Evolutionary conservation across 2,329 filamentous ascomycete genomes (phyloP), one percentile per base, ranked within the genome.

Genomic region (Rugonectria rugulosa): DNA sequence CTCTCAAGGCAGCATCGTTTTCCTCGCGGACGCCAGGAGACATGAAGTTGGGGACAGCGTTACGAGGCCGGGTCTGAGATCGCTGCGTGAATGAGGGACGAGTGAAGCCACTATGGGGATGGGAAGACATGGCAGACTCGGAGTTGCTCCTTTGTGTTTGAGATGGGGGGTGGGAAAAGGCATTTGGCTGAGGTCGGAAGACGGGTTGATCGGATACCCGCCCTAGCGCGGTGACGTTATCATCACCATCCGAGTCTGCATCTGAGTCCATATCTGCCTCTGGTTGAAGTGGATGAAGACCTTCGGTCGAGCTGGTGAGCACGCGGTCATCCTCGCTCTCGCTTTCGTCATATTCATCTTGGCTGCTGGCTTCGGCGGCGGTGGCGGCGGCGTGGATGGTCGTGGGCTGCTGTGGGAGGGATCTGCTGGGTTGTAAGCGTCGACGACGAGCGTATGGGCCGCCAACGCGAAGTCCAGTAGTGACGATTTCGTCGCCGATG

Each of bases 341-440:
- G 59, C 78, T 97, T 92, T 60, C 92, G 27, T 96, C 92, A 68
- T 96, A 96, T 76, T 97, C 93, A 65, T 97, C 93, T 72, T 97
- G 92, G 68, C 93, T 96, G 74, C 92, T 96, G 26, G 81, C 77
- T 41, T 77, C 78, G 51, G 77, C 76, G 44, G 74, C 64, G 23
- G 74, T 64, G 23, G 76, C 77, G 44, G 76, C 75, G 48, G 74
- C 68, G 19, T 76, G 77, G 31, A 76, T 68, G 24, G 75, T 72
- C 20, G 76, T 75, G 38, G 76, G 75, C 53, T 77, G 74, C 49
- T 74, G 76, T 19, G 68, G 68, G 15, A 75, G 59, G 4, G 72
- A 71, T 53, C 72, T 66, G 19, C 69, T 60, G 9, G 72, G 60
- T 26, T 72, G 73, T 41, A 71, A 60, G 40, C 82, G 81, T 50